Evolutionary conservation across 2,329 filamentous ascomycete genomes (phyloP), one percentile per base, ranked within the genome.

Genomic region (Colletotrichum graminicola): DNA sequence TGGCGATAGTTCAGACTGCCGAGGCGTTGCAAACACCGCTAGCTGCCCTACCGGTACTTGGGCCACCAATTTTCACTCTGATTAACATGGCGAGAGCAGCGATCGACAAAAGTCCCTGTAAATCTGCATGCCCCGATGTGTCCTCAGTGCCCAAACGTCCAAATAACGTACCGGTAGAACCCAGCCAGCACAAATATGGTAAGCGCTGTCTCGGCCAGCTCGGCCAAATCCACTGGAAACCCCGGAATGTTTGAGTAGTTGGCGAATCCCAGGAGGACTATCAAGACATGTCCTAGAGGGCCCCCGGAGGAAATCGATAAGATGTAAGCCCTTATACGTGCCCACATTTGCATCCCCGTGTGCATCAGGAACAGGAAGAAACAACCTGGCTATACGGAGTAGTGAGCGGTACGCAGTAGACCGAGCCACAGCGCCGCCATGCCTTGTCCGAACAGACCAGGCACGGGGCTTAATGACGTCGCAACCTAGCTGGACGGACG

Each of bases 161-260:
- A 64, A 60, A 62, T 41, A 64, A 41, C 45, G 45, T 60, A 41
- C 14, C 12, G 14, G 14, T 7, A 11, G 32, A 60, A n/a, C 39
- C 21, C 36, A n/a, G 26, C 65, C 66, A 49, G 43, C 12, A 64
- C 47, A 29, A 56, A 71, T 3, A 49, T 10, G 45, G 65, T 56
- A 69, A 69, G 69, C 54, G 56, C 45, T 72, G 65, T 72, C 65
- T 72, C 69, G 69, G 69, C 55, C 54, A 45, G 12, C 34, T 72
- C 69, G 69, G 65, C 41, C 69, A 64, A 72, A 72, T 60, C 21
- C 52, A 32, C 36, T 47, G 59, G n/a, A 59, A 54, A 26, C 29
- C 39, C 45, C n/a, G 21, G 64, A 51, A 47, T 26, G 32, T 26
- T 26, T 59, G 23, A 7, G 7, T 45, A n/a, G 49, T 51, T 52